Evolutionary conservation across 2,329 filamentous ascomycete genomes (phyloP), one percentile per base, ranked within the genome.

Genomic region (Xylariales sp.): DNA sequence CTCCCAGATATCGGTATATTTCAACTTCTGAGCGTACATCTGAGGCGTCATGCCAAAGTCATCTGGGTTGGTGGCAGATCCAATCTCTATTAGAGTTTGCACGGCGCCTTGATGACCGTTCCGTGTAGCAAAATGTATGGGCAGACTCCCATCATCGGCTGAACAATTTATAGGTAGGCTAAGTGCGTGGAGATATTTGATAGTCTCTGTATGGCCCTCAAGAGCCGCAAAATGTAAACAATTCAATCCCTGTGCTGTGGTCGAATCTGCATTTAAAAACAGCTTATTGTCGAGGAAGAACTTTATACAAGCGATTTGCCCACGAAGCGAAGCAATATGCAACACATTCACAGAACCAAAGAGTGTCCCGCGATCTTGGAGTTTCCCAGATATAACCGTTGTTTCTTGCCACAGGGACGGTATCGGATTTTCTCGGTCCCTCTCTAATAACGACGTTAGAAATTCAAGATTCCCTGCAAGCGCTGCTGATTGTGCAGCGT

Each of bases 211-310:
- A 5, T 3, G 7, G 34, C 43, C 50, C 6, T 16, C 1, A 3
- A 65, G 9, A 16, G 49, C 55, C 2, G 63, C 55, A 43, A 65
- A 65, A 55, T 65, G 63, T 16, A 65, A 56, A 14, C 56, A 60
- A 16, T 61, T 60, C 2, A 41, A 59, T 0, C 49, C 56, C 3
- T 4, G 14, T 2, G 3, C 30, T 41, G 63, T 10, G 1, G 23
- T 49, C 1, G 50, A 54, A 6, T 18, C 34, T 9, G 30, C 41
- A 14, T 61, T 12, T 3, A 32, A 12, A 14, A 55, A 0, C 28
- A 65, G 23, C 1, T n/a, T 9, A 6, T 60, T 65, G 14, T 49
- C 39, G 14, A 65, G 34, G 23, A 60, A 12, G 10, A 65, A 65
- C 28, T 58, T 56, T 5, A 61, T 2, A 16, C 48, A 54, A 34